These are phyloP conservation scores for Elongisporangium undulatum DNA, from an alignment of 352 stramenopile genomes.

Conservation along the genomic window DNA sequence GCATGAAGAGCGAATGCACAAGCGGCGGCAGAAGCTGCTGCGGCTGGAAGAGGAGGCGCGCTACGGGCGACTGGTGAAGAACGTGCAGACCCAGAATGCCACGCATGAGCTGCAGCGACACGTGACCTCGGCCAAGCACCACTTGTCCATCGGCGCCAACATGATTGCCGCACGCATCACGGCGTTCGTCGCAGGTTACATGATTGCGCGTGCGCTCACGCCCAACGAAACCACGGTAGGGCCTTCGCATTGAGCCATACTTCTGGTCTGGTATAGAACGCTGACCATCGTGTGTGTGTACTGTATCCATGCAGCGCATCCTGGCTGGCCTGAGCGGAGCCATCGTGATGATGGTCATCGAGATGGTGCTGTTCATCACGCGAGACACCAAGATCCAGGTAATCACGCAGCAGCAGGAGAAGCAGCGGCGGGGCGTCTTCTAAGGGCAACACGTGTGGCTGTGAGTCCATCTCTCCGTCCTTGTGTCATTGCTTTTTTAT, in stretches of 20 bases:
- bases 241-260: constrained; percentile 1
- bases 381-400: constrained; percentile 62
- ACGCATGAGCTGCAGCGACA: constrained; percentile 43
- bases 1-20: constrained; percentile 32
- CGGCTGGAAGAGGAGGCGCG: constrained; percentile 78
- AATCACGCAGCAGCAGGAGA: constrained; percentile 44
- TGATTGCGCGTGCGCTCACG: constrained; percentile 57
- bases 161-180: constrained; percentile 82
- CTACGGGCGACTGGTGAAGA: constrained; percentile 70
- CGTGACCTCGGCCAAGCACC: constrained; percentile 65
- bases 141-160: constrained; percentile 81
- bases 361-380: constrained; percentile 86
- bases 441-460: neutral
- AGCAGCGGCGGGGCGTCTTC: constrained; percentile 27
- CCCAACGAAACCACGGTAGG: constrained; percentile 74
- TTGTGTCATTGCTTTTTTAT: neutral
- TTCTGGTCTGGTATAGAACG: constrained; percentile 1
- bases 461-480: constrained; percentile 1
- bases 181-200: constrained; percentile 79
- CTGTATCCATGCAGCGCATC: constrained; percentile 32
- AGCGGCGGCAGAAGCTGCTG: constrained; percentile 54
- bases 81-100: constrained; percentile 49
- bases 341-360: constrained; percentile 85
- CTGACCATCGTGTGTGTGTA: neutral
- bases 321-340: constrained; percentile 61